phyloP scores from a whole-genome alignment of 495 filamentous ascomycete genomes.

The Cercophora scortea region DNA sequence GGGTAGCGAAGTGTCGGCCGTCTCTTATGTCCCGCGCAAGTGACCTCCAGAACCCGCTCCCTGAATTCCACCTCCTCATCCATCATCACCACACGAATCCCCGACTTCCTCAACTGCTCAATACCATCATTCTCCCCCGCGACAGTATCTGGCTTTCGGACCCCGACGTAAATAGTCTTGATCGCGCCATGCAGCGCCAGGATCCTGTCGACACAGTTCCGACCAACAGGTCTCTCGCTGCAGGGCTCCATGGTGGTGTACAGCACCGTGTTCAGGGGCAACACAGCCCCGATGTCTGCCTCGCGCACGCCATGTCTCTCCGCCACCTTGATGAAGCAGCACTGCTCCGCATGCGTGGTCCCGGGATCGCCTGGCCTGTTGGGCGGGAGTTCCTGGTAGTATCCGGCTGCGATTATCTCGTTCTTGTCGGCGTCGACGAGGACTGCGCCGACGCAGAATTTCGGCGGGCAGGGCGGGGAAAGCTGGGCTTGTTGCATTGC shows the following conservation, averaged over 20 bases:
- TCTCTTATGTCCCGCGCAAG: slow-evolving; percentile 43
- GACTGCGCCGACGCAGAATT: slow-evolving; percentile 77
- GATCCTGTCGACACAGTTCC: slow-evolving; percentile 65
- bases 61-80: slow-evolving; percentile 34
- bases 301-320: slow-evolving; percentile 31
- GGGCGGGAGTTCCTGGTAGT: slow-evolving; percentile 55
- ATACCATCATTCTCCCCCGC: slow-evolving; percentile 61
- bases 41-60: slow-evolving; percentile 58
- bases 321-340: slow-evolving; percentile 42
- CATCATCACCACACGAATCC: slow-evolving; percentile 57
- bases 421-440: slow-evolving; percentile 50
- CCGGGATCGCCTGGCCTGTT: slow-evolving; percentile 29
- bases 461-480: slow-evolving; percentile 66
- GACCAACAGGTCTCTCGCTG: slow-evolving; percentile 57
- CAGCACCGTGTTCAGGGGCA: slow-evolving; percentile 42
- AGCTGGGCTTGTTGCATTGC: slow-evolving; percentile 58
- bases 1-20: too few relatives aligned
- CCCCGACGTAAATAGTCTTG: slow-evolving; percentile 65
- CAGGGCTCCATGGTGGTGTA: slow-evolving; percentile 91
- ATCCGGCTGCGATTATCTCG: slow-evolving; percentile 63
- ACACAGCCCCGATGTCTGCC: slow-evolving; percentile 27
- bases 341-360: slow-evolving; percentile 37
- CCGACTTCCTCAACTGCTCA: slow-evolving; percentile 49
- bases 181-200: slow-evolving; percentile 46
- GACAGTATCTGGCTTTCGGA: slow-evolving; percentile 71